Evolutionary conservation across 441 rosid species (phyloP), one percentile per base, ranked within the genome.

Genomic region (Arabidopsis hybrid): DNA sequence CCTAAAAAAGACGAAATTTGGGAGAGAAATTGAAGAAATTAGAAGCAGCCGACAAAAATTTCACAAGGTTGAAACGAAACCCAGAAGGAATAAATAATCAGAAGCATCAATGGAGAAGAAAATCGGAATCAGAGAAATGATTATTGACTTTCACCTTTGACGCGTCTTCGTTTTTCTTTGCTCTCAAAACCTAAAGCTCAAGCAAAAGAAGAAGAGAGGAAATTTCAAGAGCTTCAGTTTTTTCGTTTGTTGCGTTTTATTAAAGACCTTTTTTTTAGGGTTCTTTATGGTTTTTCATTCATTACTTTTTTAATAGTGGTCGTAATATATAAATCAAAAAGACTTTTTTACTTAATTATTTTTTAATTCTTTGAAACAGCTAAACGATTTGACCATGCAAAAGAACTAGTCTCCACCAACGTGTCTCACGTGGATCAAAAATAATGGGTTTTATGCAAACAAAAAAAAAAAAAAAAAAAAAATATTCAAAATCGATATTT

Each of bases 121-220:
- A 46, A 46, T 1, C n/a, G 18, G 9, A 46, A 7, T n/a, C 17
- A 14, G 51, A 21, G 26, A 21, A 46, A 46, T 9, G 58, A 55
- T 31, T 7, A 17, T 36, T 59, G 45, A 49, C 43, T 47, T 32
- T 42, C 26, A 64, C 69, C 69, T 61, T 61, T 40, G 18, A 60
- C 8, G 35, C 58, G 11, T 60, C 35, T 18, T 39, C 9, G 51
- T 11, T 32, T 31, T 17, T 36, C 10, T 6, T 60, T 11, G 46
- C 45, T 60, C 46, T 17, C 46, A 12, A 18, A 16, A 42, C 66
- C 66, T 42, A 40, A 42, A 61, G 51, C 35, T 39, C 65, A 60
- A 38, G 65, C 50, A 60, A 40, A 40, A 60, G 18, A 60, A 26
- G 43, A 35, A 43, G 51, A 46, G 3, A 8, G n/a, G 18, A 21